Percentiles rank a stretch among this genome's conserved stretches.
phyloP scores from a whole-genome alignment of 805 yeast genomes.

The Myxozyma monticola region DNA sequence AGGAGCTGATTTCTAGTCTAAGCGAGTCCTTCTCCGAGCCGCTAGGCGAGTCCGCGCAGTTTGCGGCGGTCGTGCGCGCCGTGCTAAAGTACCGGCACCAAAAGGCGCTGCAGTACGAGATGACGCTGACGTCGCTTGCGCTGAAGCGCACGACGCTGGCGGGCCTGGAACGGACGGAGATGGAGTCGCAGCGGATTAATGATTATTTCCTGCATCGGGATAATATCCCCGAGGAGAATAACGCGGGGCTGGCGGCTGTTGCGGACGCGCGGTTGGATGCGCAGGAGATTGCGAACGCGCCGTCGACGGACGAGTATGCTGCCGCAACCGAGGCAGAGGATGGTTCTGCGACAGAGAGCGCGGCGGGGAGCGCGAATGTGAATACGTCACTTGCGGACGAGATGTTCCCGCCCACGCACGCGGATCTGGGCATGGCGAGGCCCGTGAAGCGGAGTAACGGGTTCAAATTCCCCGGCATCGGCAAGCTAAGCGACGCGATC shows the following conservation, averaged over 20 bases:
- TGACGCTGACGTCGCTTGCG: conserved; percentile 44
- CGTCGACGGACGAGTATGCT: conserved; percentile 11
- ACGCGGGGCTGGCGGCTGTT: not conserved
- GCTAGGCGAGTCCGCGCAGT: conserved; percentile 68
- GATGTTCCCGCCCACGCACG: conserved; percentile 33
- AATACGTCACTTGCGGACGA: conserved; percentile 12
- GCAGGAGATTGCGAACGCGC: conserved; percentile 9
- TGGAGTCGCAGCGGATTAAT: conserved; percentile 47
- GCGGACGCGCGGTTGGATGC: conserved; percentile 5
- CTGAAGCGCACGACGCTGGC: conserved; percentile 41
- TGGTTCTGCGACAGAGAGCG: not conserved
- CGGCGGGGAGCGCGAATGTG: conserved; percentile 3
- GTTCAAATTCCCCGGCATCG: conserved; percentile 56
- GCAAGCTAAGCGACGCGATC: conserved; percentile 51
- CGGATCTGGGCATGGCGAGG: conserved; percentile 21
- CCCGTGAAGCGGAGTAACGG: conserved; percentile 39
- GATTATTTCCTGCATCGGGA: conserved; percentile 26
- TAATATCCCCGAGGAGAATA: conserved; percentile 3
- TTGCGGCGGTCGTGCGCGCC: conserved; percentile 55
- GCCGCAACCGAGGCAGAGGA: conserved; percentile 11
- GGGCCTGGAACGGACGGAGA: conserved; percentile 46
- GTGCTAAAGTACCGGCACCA: conserved; percentile 62
- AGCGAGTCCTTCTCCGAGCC: conserved; percentile 67
- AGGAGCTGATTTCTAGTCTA: conserved; percentile 53
- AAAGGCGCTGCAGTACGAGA: conserved; percentile 55